A percentile compares a stretch with the other conserved stretches of the same genome.
Conservation (phyloP, 2,329 filamentous ascomycete species). For the Trichoderma harzianum region DNA sequence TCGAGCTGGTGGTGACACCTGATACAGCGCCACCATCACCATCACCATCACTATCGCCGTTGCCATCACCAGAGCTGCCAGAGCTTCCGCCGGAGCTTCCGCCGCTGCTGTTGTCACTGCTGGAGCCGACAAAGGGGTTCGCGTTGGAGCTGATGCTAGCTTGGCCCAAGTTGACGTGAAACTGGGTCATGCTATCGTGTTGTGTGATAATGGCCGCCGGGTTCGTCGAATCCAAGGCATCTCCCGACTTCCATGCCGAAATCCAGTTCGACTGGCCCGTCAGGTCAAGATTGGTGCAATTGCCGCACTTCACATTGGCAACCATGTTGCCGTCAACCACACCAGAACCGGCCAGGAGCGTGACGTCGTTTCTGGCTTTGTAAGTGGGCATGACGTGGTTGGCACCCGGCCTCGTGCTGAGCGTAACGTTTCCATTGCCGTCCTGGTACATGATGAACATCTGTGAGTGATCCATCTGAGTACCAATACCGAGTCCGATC, state of each 20-base stretch:
- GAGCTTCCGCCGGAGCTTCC: background rate
- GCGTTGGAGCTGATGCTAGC: constrained; percentile 45
- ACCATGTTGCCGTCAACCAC: constrained; percentile 50
- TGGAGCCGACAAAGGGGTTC: constrained; percentile 48
- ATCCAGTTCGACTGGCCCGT: constrained; percentile 47
- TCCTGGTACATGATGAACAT: constrained; percentile 63
- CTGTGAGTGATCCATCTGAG: constrained; percentile 52
- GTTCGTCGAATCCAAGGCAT: constrained; percentile 43
- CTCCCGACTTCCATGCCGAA: constrained; percentile 50
- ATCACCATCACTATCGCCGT: background rate
- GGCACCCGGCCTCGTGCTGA: constrained; percentile 53
- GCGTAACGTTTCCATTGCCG: constrained; percentile 56
- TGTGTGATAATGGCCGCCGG: constrained; percentile 38
- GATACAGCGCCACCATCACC: constrained; percentile 9
- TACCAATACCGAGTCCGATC: constrained; percentile 57
- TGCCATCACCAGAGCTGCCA: constrained; percentile 1
- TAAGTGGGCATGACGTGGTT: constrained; percentile 49
- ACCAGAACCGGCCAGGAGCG: constrained; percentile 58
- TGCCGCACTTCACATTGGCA: constrained; percentile 56
- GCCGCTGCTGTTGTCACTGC: constrained; percentile 18
- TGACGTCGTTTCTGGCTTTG: constrained; percentile 41
- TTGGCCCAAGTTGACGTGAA: constrained; percentile 47
- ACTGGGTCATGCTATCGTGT: constrained; percentile 45
- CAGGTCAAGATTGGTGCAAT: constrained; percentile 49
- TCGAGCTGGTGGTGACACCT: constrained; percentile 20